These are phyloP conservation scores for Fusarium algeriense DNA, from an alignment of 2,329 filamentous ascomycete genomes.

Conservation along the genomic window DNA sequence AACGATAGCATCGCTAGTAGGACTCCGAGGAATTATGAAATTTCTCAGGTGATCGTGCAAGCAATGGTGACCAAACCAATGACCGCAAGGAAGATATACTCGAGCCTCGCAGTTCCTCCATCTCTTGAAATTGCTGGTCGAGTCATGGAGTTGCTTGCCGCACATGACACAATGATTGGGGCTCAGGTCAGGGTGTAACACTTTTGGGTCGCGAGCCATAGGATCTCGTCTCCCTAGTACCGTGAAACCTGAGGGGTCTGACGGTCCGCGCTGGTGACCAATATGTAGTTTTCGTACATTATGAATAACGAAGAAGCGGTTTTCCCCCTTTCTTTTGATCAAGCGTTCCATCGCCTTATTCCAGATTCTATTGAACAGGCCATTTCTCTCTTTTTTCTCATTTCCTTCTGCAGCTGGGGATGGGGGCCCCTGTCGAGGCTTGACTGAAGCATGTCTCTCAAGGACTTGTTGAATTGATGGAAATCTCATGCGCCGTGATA, in stretches of 20 bases:
- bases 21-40: neutral
- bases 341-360: neutral
- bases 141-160: neutral
- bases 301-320: neutral
- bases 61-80: constrained; percentile 44
- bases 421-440: neutral
- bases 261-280: neutral
- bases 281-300: neutral
- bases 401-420: neutral
- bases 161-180: constrained; percentile 10
- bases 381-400: neutral
- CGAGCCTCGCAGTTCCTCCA: constrained; percentile 17
- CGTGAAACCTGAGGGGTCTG: neutral
- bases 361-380: neutral
- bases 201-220: neutral
- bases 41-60: neutral
- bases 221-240: neutral
- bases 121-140: too few species aligned
- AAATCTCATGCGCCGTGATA: neutral
- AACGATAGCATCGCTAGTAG: neutral
- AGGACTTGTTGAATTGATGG: neutral
- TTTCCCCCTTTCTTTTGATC: neutral
- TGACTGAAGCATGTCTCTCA: neutral
- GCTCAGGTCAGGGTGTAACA: neutral
- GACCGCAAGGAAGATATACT: constrained; percentile 46